Conservation (phyloP, 805 yeast genomes). For the Dipodascopsis uninucleata region DNA sequence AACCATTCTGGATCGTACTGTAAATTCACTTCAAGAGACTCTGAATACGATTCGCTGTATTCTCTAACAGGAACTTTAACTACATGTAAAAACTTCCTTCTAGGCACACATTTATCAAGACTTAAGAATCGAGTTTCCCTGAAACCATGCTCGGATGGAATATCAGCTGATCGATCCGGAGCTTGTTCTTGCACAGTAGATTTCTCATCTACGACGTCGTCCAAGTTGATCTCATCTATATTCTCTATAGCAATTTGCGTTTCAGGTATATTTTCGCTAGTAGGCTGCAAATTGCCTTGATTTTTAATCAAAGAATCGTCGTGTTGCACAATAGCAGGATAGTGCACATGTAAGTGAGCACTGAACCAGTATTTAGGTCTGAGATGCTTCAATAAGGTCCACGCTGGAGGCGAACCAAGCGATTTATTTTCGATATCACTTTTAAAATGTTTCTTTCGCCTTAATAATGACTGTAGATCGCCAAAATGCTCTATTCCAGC, state of each 20-base stretch:
- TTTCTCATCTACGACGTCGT: neutral
- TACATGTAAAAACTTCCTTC: conserved; percentile 55
- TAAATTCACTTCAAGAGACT: too few species aligned
- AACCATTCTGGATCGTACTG: conserved; percentile 40
- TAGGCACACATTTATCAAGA: conserved; percentile 77
- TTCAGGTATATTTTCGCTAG: neutral
- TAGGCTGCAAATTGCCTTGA: neutral
- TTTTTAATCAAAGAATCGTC: conserved; percentile 3
- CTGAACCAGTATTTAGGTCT: conserved; percentile 78
- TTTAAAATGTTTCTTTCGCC: conserved; percentile 62
- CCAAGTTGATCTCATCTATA: conserved; percentile 1
- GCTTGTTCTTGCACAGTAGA: neutral
- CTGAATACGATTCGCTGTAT: neutral
- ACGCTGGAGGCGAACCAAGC: conserved; percentile 71
- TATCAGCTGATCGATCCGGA: neutral
- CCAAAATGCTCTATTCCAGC: conserved; percentile 69
- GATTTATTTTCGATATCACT: conserved; percentile 55
- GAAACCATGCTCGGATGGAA: conserved; percentile 1
- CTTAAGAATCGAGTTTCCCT: conserved; percentile 59
- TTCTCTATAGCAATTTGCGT: neutral
- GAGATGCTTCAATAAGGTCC: conserved; percentile 49
- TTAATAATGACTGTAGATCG: conserved; percentile 47
- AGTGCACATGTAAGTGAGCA: conserved; percentile 82
- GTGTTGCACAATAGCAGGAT: conserved; percentile 53
- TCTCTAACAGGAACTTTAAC: conserved; percentile 27